Evolutionary conservation across 257 asterid genomes (phyloP).

Genomic region (Penstemon barbatus): DNA sequence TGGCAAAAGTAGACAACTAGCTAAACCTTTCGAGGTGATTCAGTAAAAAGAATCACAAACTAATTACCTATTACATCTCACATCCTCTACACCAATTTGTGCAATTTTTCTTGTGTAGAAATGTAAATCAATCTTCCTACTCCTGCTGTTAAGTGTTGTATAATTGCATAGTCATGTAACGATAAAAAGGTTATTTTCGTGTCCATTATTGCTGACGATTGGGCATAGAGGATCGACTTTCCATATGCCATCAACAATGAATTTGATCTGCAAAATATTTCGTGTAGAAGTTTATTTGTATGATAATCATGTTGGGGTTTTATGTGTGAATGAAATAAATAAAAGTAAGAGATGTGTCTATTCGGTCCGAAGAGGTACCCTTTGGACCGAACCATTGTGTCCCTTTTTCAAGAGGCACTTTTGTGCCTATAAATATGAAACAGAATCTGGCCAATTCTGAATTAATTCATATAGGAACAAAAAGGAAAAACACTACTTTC

Average conservation of each 20-base stretch:
- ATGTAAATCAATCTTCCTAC: not conserved
- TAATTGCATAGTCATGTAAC: slow-evolving; percentile 38
- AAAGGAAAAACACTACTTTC: no score
- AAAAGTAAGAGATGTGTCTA: no score
- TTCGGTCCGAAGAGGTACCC: no score
- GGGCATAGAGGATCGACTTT: slow-evolving; percentile 78
- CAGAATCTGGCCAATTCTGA: no score
- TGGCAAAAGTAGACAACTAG: not conserved
- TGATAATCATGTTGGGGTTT: slow-evolving; percentile 23
- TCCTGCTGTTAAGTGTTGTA: not conserved
- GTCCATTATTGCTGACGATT: slow-evolving; percentile 49
- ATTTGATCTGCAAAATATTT: slow-evolving; percentile 66
- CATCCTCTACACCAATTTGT: slow-evolving; percentile 10
- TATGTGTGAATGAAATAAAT: no score
- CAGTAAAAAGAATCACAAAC: slow-evolving; percentile 22
- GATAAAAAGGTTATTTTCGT: slow-evolving; percentile 68
- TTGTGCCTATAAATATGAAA: no score
- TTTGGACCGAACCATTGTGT: no score
- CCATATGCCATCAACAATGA: slow-evolving; percentile 90
- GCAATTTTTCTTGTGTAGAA: not conserved
- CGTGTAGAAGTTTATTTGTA: not conserved
- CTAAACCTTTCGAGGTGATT: not conserved
- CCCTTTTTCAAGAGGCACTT: no score
- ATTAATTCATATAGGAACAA: no score
- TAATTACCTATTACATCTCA: slow-evolving; percentile 27